Conservation (phyloP, 371 early-diverging fungal species). For the Fennellomyces sp. region DNA sequence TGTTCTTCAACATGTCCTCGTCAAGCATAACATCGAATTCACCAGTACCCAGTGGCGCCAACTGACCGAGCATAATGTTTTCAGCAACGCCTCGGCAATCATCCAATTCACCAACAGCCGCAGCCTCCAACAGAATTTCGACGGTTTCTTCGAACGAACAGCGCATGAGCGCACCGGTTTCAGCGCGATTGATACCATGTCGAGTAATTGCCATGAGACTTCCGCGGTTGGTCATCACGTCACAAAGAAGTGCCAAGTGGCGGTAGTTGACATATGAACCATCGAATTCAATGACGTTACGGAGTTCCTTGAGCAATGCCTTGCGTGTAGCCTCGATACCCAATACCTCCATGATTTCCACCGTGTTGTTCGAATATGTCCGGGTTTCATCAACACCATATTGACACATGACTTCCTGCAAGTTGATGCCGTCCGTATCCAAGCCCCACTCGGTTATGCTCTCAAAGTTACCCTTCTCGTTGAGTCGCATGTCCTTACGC, state of each 20-base stretch:
- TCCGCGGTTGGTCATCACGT: constrained; percentile 98
- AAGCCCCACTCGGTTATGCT: constrained; percentile 82
- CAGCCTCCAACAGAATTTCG: constrained; percentile 98
- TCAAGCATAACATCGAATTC: constrained; percentile 92
- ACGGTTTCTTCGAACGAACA: constrained; percentile 99
- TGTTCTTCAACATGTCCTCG: constrained; percentile 83
- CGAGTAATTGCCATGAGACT: constrained; percentile 97
- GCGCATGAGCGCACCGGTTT: constrained; percentile 96
- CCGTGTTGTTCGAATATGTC: constrained; percentile 92
- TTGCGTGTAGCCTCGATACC: constrained; percentile 99
- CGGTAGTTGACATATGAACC: constrained; percentile 99
- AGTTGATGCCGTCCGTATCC: constrained; percentile 97
- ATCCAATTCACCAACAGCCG: constrained; percentile 92
- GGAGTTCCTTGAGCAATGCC: constrained; percentile 92
- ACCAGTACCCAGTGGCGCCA: constrained; percentile 99
- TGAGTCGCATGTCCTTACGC: constrained; percentile 62
- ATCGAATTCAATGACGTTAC: constrained; percentile 97
- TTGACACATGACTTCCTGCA: constrained; percentile 87
- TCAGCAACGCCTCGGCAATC: constrained; percentile 97
- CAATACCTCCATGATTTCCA: constrained; percentile 93
- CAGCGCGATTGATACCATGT: constrained; percentile 98
- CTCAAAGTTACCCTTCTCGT: constrained; percentile 70
- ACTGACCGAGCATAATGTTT: constrained; percentile 98
- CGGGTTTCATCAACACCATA: constrained; percentile 83
- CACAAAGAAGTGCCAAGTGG: constrained; percentile 95